A percentile compares a stretch with the other conserved stretches of the same genome.
Conservation (phyloP, 2,329 filamentous ascomycete species). For the Fragosphaeria purpurea region DNA sequence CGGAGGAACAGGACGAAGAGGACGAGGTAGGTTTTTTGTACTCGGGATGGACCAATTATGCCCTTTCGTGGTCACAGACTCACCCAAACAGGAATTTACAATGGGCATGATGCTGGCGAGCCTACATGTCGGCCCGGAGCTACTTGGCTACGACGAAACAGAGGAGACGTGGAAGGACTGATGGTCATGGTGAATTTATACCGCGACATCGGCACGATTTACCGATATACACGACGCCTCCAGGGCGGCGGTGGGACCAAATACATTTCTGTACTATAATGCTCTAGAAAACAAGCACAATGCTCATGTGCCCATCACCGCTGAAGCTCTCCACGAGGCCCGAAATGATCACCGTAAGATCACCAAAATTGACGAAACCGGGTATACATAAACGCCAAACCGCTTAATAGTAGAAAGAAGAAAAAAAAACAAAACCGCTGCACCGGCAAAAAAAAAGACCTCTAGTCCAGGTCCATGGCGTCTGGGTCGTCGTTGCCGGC, state of each 20-base stretch:
- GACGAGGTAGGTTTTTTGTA: not conserved
- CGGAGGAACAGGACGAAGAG: constrained; percentile 7
- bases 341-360: too few relatives aligned
- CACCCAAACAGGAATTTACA: constrained; percentile 22
- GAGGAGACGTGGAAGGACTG: constrained; percentile 21
- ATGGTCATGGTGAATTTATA: not conserved
- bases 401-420: not conserved
- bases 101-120: constrained; percentile 29
- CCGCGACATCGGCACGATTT: too few relatives aligned
- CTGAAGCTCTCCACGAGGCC: too few relatives aligned
- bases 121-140: constrained; percentile 24
- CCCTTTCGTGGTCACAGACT: not conserved
- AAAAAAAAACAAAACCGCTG: not conserved
- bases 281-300: too few relatives aligned
- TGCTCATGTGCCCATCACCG: too few relatives aligned
- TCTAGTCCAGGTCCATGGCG: constrained; percentile 56
- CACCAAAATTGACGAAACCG: not conserved
- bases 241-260: too few relatives aligned
- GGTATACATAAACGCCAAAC: constrained; percentile 11
- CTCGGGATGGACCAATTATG: too few relatives aligned
- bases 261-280: too few relatives aligned
- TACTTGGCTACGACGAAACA: constrained; percentile 24
- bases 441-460: not conserved
- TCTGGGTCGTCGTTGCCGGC: constrained; percentile 37
- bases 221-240: too few relatives aligned